Evolutionary conservation across 441 rosid genomes (phyloP), one percentile per base, ranked within the genome.

Genomic region (Omphalea diandra): DNA sequence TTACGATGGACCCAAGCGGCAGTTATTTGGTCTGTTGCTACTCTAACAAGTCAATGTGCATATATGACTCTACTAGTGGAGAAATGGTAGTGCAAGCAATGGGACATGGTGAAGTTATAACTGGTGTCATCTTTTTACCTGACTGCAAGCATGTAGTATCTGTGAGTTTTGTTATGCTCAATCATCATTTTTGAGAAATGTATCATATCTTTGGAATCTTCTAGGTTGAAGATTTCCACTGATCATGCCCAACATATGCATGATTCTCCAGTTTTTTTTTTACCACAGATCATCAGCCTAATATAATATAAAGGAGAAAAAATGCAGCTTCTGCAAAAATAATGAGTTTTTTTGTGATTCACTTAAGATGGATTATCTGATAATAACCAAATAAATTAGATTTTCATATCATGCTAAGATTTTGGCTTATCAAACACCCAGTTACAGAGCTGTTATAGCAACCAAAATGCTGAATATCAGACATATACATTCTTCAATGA

Each of bases 111-210:
- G 96, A 89, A 84, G 85, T 86, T 61, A 75, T 85, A 65, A 93
- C 92, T 66, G 97, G 98, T 73, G 76, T 89, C 74, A 86, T 88
- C 71, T 93, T 90, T 82, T 81, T 93, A 83, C 90, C 96, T 63
- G 96, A 93, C 78, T 90, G 94, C 91, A 81, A 78, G 84, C 98
- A 90, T 80, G 77, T 93, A 9, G 82, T 88, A 75, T 89, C 97
- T 61, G 98, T 93, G 81, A 87, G 98, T 82, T 76, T 72, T 75
- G 55, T 68, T 38, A 40, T 69, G 58, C 58, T 56, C 70, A 63
- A 59, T 7, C 4, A 15, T 68, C 46, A 11, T 24, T 70, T 15
- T 59, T 74, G 62, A 57, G 40, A 55, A 24, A 55, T 46, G 61
- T 15, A 68, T 62, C 36, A 50, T 65, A 47, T 64, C 33, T 52